A percentile compares a stretch with the other conserved stretches of the same genome.
phyloP scores from a whole-genome alignment of 2,329 filamentous ascomycete species.

The Cladosporium austrohemisphaericum region DNA sequence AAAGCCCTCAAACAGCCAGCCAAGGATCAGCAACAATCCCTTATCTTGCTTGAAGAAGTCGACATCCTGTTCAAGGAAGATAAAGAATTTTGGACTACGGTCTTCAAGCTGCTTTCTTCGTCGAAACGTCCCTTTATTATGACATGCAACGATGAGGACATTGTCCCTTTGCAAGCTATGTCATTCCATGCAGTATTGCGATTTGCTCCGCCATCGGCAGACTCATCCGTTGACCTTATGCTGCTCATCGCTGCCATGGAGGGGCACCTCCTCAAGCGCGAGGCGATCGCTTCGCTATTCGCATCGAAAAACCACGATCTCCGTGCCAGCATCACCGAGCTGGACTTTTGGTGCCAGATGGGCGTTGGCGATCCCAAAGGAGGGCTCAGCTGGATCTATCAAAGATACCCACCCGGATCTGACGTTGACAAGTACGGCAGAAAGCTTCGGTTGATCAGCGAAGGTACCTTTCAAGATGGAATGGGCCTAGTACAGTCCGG shows the following conservation, averaged over 20 bases:
- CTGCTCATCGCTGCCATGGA: slow-evolving; percentile 81
- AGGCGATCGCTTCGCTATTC: slow-evolving; percentile 68
- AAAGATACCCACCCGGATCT: slow-evolving; percentile 68
- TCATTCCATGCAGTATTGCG: slow-evolving; percentile 81
- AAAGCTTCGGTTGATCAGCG: slow-evolving; percentile 72
- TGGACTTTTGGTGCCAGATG: slow-evolving; percentile 97
- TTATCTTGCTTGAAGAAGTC: slow-evolving; percentile 91
- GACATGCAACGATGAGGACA: slow-evolving; percentile 87
- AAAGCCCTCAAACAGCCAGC: slow-evolving; percentile 35
- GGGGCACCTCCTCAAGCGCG: slow-evolving; percentile 71
- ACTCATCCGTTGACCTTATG: slow-evolving; percentile 74
- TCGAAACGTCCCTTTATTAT: slow-evolving; percentile 91
- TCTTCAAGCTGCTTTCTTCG: slow-evolving; percentile 71
- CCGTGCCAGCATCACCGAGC: slow-evolving; percentile 73
- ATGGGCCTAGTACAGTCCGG: slow-evolving; percentile 63
- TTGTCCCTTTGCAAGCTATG: slow-evolving; percentile 72
- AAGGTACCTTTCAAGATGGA: slow-evolving; percentile 69
- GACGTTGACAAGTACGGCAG: slow-evolving; percentile 66
- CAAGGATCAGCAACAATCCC: slow-evolving; percentile 74
- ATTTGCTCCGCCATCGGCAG: slow-evolving; percentile 61
- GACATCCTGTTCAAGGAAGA: slow-evolving; percentile 95
- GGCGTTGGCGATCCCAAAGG: slow-evolving; percentile 84
- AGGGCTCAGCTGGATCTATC: slow-evolving; percentile 85
- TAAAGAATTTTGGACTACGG: slow-evolving; percentile 86
- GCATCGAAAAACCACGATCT: slow-evolving; percentile 67